Percentiles rank a stretch among this genome's conserved stretches.
phyloP scores from a whole-genome alignment of 2,329 filamentous ascomycete genomes.

The Gnomoniopsis sp. region DNA sequence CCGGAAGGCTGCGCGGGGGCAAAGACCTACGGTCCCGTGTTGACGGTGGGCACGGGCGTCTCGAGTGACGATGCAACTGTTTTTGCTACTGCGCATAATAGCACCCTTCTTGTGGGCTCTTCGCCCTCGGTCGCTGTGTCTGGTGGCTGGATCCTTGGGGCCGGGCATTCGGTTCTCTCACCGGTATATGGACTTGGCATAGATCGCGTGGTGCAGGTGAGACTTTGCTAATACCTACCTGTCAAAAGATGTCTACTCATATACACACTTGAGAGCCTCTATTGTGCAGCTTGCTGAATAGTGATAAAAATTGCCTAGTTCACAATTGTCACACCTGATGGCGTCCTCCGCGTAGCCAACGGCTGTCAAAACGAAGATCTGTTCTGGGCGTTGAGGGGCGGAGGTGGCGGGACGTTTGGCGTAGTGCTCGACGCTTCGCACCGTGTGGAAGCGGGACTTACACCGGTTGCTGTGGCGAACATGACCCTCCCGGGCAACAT shows the following conservation, averaged over 20 bases:
- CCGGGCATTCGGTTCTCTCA: neutral
- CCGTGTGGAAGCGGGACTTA: neutral
- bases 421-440: conserved; percentile 5
- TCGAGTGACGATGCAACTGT: conserved; percentile 25
- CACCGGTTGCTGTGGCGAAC: neutral
- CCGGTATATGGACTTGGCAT: neutral
- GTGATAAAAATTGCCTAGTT: conserved; percentile 19
- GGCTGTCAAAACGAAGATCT: conserved; percentile 39
- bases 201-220: conserved; percentile 3
- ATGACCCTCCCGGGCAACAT: neutral
- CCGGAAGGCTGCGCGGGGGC: conserved; percentile 21
- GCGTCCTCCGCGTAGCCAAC: conserved; percentile 36
- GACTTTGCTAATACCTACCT: no score
- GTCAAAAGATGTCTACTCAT: no score
- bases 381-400: conserved; percentile 47
- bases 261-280: no score
- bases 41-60: conserved; percentile 28
- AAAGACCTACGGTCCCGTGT: conserved; percentile 14
- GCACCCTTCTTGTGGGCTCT: conserved; percentile 25
- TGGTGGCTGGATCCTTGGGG: neutral
- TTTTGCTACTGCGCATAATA: conserved; percentile 24
- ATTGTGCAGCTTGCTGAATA: no score
- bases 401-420: conserved; percentile 25
- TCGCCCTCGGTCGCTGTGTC: conserved; percentile 6
- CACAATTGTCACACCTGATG: conserved; percentile 43